Conservation (phyloP, 495 filamentous ascomycete species). For the Hyphodiscus hymeniophilus region DNA sequence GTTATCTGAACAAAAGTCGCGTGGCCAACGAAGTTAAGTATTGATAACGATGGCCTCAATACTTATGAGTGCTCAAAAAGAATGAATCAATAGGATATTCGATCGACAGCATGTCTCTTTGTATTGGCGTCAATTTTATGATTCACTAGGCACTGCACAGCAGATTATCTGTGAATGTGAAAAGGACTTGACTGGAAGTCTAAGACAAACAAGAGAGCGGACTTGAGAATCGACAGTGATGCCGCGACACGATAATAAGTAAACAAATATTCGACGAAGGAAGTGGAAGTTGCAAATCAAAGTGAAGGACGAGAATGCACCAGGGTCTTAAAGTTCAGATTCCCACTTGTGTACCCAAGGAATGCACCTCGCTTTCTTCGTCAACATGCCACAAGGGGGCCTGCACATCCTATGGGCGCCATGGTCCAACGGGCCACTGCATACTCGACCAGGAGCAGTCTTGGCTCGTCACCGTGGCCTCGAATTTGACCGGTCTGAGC, state of each 20-base stretch:
- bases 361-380: too few relatives aligned
- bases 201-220: constrained; percentile 4
- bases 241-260: background rate
- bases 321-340: too few relatives aligned
- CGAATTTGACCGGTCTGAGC: background rate
- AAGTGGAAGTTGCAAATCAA: background rate
- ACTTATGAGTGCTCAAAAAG: too few relatives aligned
- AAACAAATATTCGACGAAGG: background rate
- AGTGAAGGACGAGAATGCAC: too few relatives aligned
- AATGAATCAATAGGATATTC: too few relatives aligned
- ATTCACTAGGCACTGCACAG: constrained; percentile 4
- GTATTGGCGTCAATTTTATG: too few relatives aligned
- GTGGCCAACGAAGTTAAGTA: too few relatives aligned
- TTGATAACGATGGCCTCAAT: too few relatives aligned
- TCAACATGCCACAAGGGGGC: background rate
- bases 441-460: background rate
- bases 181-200: constrained; percentile 5
- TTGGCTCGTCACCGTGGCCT: background rate
- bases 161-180: constrained; percentile 3
- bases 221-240: background rate
- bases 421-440: background rate
- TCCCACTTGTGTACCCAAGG: too few relatives aligned
- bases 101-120: too few relatives aligned
- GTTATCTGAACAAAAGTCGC: too few relatives aligned
- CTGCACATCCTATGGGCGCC: constrained; percentile 1